Evolutionary conservation across 306 rosid species (phyloP), one percentile per base, ranked within the genome.

Genomic region (Quercus variabilis): DNA sequence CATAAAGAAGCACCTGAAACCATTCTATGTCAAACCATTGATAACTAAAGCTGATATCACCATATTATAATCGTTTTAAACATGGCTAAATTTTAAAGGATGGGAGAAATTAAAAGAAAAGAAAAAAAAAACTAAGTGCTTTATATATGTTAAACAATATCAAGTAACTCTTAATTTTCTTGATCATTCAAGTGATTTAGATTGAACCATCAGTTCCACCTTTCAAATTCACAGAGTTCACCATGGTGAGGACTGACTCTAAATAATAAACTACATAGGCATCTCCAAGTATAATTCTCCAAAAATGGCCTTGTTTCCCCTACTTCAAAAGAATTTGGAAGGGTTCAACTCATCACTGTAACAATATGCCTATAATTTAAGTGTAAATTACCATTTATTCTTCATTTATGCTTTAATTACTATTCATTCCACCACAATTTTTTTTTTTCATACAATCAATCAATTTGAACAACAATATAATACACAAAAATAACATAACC

Each of bases 1-100:
- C 97, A 69, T 90, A 84, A 14, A 92, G 89, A 69, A 88, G 87
- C 78, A 92, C 94, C 97, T 92, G 88, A 84, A 81, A 85, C 69
- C 77, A 88, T 71, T 57, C 17, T 31, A 74, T 59, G 28, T 17
- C 38, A 68, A 74, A 51, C 76, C 38, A 35, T 23, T 83, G 70
- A 49, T 71, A 38, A 71, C 75, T 74, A 65, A 5, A 13, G 31
- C 15, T 57, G 76, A 82, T 62, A 71, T 60, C 41, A 18, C 55
- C 67, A 1, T 49, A 31, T 74, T 15, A 63, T 63, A 5, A 2
- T 28, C n/a, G 5, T 26, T 63, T 28, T 2, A 63, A 28, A 63
- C n/a, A 63, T n/a, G 54, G 54, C 15, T 49, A 12, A 49, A 12
- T 49, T 49, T 17, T 49, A 12, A 2, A 49, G 54, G 54, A 49